Evolutionary conservation across 2,329 filamentous ascomycete genomes (phyloP).

Genomic region (Colletotrichum musae): DNA sequence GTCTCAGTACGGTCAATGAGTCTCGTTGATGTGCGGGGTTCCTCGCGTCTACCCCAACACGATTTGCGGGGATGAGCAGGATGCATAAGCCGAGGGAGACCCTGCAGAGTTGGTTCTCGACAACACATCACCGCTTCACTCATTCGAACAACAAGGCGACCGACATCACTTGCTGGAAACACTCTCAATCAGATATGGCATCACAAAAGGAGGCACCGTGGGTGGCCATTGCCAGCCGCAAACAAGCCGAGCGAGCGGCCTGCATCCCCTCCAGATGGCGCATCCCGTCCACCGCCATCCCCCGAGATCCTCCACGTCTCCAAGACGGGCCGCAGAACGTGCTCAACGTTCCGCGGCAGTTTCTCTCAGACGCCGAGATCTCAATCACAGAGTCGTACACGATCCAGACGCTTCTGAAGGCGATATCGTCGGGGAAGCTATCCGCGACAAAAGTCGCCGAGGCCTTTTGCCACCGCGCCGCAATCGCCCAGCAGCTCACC

Average conservation of each 20-base stretch:
- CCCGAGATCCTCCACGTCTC: constrained; percentile 16
- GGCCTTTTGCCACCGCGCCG: constrained; percentile 34
- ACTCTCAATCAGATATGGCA: constrained; percentile 4
- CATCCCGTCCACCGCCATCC: constrained; percentile 7
- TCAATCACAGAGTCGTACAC: constrained; percentile 27
- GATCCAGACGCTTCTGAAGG: constrained; percentile 10
- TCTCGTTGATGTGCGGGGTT: no score
- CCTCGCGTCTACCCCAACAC: no score
- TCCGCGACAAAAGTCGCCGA: constrained; percentile 16
- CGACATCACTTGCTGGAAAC: no score
- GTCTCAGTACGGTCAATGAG: no score
- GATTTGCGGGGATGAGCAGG: no score
- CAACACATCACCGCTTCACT: no score
- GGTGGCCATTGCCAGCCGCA: constrained; percentile 24
- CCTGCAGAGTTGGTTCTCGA: no score
- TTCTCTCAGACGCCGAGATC: constrained; percentile 18
- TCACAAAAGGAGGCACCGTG: constrained; percentile 20
- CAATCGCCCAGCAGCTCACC: constrained; percentile 71
- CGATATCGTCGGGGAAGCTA: background rate
- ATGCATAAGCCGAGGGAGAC: no score
- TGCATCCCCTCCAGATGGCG: constrained; percentile 32
- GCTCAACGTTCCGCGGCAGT: constrained; percentile 16
- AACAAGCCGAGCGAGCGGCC: constrained; percentile 25
- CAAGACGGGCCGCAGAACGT: constrained; percentile 29
- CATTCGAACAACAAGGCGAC: no score